phyloP scores from a whole-genome alignment of 345 rosid genomes.

The Brassica cretica region DNA sequence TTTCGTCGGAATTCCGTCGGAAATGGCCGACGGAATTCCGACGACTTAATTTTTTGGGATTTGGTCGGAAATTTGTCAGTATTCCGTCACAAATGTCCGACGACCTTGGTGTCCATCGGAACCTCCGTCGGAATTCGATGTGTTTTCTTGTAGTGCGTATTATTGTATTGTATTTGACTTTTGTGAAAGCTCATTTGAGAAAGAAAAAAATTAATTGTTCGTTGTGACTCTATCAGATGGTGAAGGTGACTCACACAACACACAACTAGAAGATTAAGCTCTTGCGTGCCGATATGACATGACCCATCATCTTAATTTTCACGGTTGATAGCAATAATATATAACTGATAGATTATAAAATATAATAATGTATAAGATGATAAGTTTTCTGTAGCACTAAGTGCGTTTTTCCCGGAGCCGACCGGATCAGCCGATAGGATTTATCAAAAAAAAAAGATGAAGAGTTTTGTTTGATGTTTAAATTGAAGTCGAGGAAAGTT shows the following conservation, averaged over 20 bases:
- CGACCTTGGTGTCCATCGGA: too few relatives aligned
- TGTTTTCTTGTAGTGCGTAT: too few relatives aligned
- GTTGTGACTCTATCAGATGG: constrained; percentile 11
- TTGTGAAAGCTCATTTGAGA: constrained; percentile 10
- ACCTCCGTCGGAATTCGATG: too few relatives aligned
- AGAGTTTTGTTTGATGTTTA: neutral
- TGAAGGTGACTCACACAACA: constrained; percentile 29
- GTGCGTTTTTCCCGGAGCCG: too few relatives aligned
- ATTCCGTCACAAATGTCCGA: too few relatives aligned
- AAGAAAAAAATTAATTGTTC: neutral
- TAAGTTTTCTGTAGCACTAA: neutral
- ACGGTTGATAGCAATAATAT: neutral
- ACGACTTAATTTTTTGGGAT: too few relatives aligned
- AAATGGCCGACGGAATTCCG: too few relatives aligned
- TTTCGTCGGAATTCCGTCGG: too few relatives aligned
- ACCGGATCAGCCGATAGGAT: too few relatives aligned
- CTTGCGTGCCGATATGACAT: constrained; percentile 14
- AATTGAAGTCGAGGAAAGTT: constrained; percentile 33
- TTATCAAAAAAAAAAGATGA: neutral
- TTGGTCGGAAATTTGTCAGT: too few relatives aligned
- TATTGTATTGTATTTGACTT: constrained; percentile 26
- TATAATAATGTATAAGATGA: constrained; percentile 1
- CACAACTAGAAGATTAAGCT: neutral
- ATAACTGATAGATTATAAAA: neutral
- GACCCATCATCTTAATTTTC: constrained; percentile 26